Evolutionary conservation across 1,139 yeast species (phyloP).

Genomic region (Yamadazyma membranifaciens): DNA sequence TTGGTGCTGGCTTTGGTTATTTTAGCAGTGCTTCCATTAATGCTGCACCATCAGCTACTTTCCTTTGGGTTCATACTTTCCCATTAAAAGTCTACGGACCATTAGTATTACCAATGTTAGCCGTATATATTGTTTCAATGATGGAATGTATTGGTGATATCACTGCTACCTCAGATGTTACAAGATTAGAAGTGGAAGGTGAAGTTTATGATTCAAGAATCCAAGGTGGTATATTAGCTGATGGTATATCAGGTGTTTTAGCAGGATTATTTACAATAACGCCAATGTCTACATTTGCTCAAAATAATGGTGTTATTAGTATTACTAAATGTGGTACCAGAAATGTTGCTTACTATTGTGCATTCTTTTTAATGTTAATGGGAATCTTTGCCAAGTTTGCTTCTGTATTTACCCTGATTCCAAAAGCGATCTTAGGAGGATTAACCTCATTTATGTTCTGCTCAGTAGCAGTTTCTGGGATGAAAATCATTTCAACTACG

Average conservation of each 20-base stretch:
- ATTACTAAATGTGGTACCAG: constrained; percentile 88
- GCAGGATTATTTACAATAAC: constrained; percentile 76
- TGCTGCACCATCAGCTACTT: constrained; percentile 79
- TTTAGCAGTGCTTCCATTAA: constrained; percentile 56
- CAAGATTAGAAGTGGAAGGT: constrained; percentile 81
- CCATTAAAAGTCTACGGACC: constrained; percentile 76
- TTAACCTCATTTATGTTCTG: constrained; percentile 89
- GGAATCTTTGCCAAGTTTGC: constrained; percentile 88
- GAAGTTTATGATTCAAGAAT: constrained; percentile 75
- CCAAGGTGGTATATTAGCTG: constrained; percentile 90
- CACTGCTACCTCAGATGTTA: constrained; percentile 89
- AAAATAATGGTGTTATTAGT: constrained; percentile 90
- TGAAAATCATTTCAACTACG: constrained; percentile 71
- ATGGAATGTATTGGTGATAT: constrained; percentile 94
- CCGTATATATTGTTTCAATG: constrained; percentile 75
- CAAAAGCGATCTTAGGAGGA: constrained; percentile 83
- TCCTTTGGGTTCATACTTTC: constrained; percentile 86
- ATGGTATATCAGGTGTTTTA: constrained; percentile 67
- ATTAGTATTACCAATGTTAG: constrained; percentile 75
- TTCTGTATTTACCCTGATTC: constrained; percentile 84
- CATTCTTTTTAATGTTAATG: constrained; percentile 78
- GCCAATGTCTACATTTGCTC: constrained; percentile 88
- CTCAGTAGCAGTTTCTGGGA: constrained; percentile 86
- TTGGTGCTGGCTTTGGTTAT: constrained; percentile 88
- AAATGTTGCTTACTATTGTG: constrained; percentile 86